Evolutionary conservation across 108 stramenopile genomes (phyloP).

Genomic region (Conticribra guillardii): DNA sequence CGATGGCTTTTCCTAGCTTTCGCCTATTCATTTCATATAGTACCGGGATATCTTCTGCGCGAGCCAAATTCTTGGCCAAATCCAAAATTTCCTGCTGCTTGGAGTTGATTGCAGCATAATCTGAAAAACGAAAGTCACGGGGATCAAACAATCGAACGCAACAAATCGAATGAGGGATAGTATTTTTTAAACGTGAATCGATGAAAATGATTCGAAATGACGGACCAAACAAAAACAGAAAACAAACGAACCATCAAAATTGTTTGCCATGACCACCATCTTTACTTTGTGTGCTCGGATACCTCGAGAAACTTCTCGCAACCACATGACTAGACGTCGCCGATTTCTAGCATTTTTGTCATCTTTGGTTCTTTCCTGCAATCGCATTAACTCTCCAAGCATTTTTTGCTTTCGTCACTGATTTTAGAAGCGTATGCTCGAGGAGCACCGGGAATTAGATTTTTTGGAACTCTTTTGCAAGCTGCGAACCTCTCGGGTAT

Average conservation of each 20-base stretch:
- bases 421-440: slow-evolving; percentile 64
- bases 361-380: slow-evolving; percentile 80
- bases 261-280: slow-evolving; percentile 91
- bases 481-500: slow-evolving; percentile 80
- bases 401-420: slow-evolving; percentile 76
- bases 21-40: slow-evolving; percentile 88
- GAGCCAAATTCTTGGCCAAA: no score
- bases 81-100: slow-evolving; percentile 87
- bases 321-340: slow-evolving; percentile 88
- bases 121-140: no score
- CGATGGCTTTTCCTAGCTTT: slow-evolving; percentile 86
- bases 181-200: no score
- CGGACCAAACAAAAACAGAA: no score
- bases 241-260: no score
- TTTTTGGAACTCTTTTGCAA: slow-evolving; percentile 83
- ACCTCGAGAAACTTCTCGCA: slow-evolving; percentile 89
- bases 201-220: no score
- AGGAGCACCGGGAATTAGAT: slow-evolving; percentile 63
- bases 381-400: slow-evolving; percentile 84
- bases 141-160: no score
- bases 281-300: slow-evolving; percentile 88
- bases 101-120: slow-evolving; percentile 84
- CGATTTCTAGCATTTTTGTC: slow-evolving; percentile 76
- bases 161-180: no score
- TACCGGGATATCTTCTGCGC: slow-evolving; percentile 72